Percentiles rank a stretch among this genome's conserved stretches.
Conservation (phyloP, 441 rosid species). For the Eutrema salsugineum region DNA sequence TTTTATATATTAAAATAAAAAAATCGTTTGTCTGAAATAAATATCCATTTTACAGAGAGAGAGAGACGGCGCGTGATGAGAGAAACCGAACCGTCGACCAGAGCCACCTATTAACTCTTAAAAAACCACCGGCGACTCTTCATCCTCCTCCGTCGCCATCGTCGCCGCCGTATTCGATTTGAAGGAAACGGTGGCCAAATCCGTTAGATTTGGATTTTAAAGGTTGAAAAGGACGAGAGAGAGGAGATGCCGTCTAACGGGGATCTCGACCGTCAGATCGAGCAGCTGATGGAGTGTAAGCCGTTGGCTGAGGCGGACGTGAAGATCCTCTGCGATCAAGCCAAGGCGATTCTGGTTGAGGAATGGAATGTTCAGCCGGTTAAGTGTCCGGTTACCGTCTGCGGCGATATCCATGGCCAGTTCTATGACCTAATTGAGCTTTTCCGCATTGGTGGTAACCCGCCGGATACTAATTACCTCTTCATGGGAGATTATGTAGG, state of each 20-base stretch:
- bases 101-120: background rate
- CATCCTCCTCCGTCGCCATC: background rate
- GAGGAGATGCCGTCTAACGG: conserved; percentile 82
- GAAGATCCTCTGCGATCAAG: conserved; percentile 92
- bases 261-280: conserved; percentile 98
- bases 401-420: conserved; percentile 98
- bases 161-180: conserved; percentile 8
- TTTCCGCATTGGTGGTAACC: conserved; percentile 88
- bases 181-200: background rate
- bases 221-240: background rate
- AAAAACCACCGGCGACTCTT: conserved; percentile 22
- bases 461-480: conserved; percentile 96
- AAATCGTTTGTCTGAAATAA: background rate
- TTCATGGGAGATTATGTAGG: conserved; percentile 99
- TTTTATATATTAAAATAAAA: no score
- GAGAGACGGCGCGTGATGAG: conserved; percentile 33
- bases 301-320: conserved; percentile 88
- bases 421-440: conserved; percentile 97
- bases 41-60: background rate
- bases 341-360: conserved; percentile 89
- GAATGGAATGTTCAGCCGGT: conserved; percentile 99
- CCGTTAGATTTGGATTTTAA: background rate
- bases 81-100: conserved; percentile 27
- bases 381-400: conserved; percentile 98
- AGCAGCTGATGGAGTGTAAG: conserved; percentile 96